Evolutionary conservation across 2,329 filamentous ascomycete genomes (phyloP).

Genomic region (Pyrenophora graminea): DNA sequence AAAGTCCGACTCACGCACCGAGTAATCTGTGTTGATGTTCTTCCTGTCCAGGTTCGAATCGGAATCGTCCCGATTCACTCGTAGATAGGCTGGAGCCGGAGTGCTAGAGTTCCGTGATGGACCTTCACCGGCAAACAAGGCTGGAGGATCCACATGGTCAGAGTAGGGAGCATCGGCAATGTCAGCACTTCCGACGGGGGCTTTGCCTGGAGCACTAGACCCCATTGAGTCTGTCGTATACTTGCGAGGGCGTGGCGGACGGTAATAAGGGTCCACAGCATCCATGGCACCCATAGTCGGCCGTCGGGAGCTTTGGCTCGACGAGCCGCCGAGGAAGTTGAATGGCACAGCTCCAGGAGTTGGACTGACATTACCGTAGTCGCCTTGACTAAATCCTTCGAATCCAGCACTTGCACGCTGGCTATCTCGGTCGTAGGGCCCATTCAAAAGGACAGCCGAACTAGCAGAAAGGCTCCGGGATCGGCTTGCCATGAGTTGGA

Average conservation of each 20-base stretch:
- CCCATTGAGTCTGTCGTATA: slow-evolving; percentile 60
- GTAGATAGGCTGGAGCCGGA: slow-evolving; percentile 56
- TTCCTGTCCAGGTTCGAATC: slow-evolving; percentile 59
- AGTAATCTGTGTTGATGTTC: slow-evolving; percentile 76
- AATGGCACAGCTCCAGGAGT: slow-evolving; percentile 75
- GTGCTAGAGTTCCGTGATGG: slow-evolving; percentile 40
- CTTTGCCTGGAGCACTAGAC: slow-evolving; percentile 50
- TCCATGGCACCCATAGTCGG: slow-evolving; percentile 46
- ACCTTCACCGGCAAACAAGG: slow-evolving; percentile 37
- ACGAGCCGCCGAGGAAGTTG: slow-evolving; percentile 64
- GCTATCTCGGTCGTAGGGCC: slow-evolving; percentile 48
- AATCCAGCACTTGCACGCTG: slow-evolving; percentile 56
- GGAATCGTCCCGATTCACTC: slow-evolving; percentile 53
- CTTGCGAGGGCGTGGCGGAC: slow-evolving; percentile 74
- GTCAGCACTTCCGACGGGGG: slow-evolving; percentile 53
- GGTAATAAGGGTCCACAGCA: slow-evolving; percentile 78
- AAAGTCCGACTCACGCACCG: slow-evolving; percentile 92
- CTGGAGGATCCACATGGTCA: slow-evolving; percentile 47
- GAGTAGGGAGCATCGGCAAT: slow-evolving; percentile 53
- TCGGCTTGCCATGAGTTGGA: slow-evolving; percentile 58
- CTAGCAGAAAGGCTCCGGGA: slow-evolving; percentile 65
- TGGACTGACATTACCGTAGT: slow-evolving; percentile 64
- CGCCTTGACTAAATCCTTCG: slow-evolving; percentile 58
- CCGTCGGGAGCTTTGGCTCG: slow-evolving; percentile 47
- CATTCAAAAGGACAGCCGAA: slow-evolving; percentile 64